Conservation (phyloP, 2,329 filamentous ascomycete genomes). For the Diplodia sapinea region DNA sequence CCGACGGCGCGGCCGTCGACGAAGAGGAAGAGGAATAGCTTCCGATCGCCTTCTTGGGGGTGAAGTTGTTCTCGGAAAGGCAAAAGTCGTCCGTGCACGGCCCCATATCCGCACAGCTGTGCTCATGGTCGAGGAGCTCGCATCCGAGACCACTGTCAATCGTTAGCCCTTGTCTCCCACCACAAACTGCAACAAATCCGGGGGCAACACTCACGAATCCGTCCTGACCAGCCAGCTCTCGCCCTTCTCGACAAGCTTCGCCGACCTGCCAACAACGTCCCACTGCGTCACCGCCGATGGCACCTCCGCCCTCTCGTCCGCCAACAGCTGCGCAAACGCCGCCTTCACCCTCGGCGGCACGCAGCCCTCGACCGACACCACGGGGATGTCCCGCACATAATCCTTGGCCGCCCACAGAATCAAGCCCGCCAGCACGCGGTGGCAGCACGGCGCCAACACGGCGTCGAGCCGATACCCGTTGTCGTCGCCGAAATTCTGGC, state of each 20-base stretch:
- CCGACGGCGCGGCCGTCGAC: neutral
- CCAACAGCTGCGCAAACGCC: conserved; percentile 19
- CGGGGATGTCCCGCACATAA: conserved; percentile 1
- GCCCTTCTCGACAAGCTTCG: conserved; percentile 7
- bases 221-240: conserved; percentile 25
- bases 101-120: conserved; percentile 15
- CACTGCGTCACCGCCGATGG: conserved; percentile 20
- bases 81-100: conserved; percentile 28
- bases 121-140: conserved; percentile 24
- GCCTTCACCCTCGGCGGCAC: conserved; percentile 15
- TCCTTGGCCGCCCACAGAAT: conserved; percentile 26
- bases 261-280: conserved; percentile 23
- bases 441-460: conserved; percentile 25
- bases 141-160: conserved; percentile 11
- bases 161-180: neutral
- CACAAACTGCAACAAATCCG: too few relatives aligned
- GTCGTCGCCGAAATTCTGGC: conserved; percentile 12
- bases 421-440: conserved; percentile 17
- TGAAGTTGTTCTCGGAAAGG: conserved; percentile 26
- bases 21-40: neutral
- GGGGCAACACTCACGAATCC: conserved; percentile 7
- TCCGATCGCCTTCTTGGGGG: neutral
- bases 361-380: conserved; percentile 22
- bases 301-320: conserved; percentile 1
- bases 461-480: conserved; percentile 12